Evolutionary conservation across 176 grass and related monocot species (phyloP).

Genomic region (Dactylis glomerata): DNA sequence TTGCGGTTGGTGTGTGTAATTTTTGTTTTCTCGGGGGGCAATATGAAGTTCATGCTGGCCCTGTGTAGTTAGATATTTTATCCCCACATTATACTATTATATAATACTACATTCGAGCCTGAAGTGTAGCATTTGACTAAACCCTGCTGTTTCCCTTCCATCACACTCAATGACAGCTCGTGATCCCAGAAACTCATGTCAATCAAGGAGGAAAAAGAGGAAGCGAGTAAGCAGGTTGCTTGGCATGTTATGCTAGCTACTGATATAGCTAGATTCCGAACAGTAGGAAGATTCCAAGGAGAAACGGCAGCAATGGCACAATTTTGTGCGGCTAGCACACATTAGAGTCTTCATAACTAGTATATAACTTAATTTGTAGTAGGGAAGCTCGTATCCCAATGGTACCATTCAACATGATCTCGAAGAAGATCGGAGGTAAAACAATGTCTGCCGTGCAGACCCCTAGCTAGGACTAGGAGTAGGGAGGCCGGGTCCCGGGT

Average conservation of each 20-base stretch:
- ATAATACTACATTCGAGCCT: background rate
- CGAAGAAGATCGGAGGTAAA: background rate
- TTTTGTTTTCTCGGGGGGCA: background rate
- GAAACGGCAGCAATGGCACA: background rate
- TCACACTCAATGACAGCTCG: slow-evolving; percentile 15
- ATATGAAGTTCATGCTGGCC: background rate
- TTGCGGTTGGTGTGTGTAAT: too few species aligned
- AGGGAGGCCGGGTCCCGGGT: background rate
- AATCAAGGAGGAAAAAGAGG: slow-evolving; percentile 33
- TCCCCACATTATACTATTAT: background rate
- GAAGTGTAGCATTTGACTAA: background rate
- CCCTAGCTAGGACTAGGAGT: background rate
- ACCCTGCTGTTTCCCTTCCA: background rate
- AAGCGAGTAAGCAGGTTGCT: slow-evolving; percentile 14
- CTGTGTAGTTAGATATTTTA: background rate
- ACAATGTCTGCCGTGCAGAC: background rate
- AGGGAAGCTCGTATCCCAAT: slow-evolving; percentile 13
- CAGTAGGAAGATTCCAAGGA: slow-evolving; percentile 29
- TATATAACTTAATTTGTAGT: background rate
- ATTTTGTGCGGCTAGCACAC: background rate
- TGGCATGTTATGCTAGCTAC: background rate
- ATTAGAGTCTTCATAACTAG: slow-evolving; percentile 1
- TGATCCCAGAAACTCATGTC: slow-evolving; percentile 46
- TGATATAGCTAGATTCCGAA: slow-evolving; percentile 11
- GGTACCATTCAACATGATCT: background rate